Base-by-base conservation (phyloP, 768 basidiomycete species). In the Podaxis pistillaris region DNA sequence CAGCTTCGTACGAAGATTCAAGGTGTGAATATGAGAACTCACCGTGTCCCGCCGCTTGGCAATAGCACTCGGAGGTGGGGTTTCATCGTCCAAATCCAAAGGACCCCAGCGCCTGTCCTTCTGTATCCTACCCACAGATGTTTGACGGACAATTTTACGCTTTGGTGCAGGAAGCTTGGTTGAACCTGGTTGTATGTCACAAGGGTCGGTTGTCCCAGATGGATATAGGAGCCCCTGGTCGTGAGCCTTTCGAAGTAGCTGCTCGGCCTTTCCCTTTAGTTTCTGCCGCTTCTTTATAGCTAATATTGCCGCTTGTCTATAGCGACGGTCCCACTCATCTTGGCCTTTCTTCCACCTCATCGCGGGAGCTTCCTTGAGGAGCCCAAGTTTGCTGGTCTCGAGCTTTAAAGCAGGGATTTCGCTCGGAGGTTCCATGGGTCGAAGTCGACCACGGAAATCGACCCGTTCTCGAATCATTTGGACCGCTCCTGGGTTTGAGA, bases 391-490 rank as follows among this genome's bases (percentile, higher is more conserved):
- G 12, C 78, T 76, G 0, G 81, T 74, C 0, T 80, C 78, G 44
- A 93, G 70, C 9, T 77, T 70, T 46, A 93, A 74, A 0, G 81
- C 84, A 4, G 74, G 69, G 5, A 94, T 74, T 7, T 87, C 80
- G 9, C 78, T 76, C 47, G 73, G 72, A 0, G 84, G 76, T 66
- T 94, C 91, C 79, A 94, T 84, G 0, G 83, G 78, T 36, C 92
- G 81, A 4, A 83, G 74, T 6, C 73, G 69, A 0, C 91, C 91
- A 30, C 79, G 73, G 4, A 85, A 79, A 63, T 88, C 80, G 17
- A 93, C 87, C 15, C 93, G 81, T 70, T 94, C 90, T 7, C 92
- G 83, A 65, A 93, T 83, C 84, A 93, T 82, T 13, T 71, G 17
- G 11, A 78, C 68, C 17, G 70, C 67, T 13, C 70, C 63, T 22